A percentile compares a stretch with the other conserved stretches of the same genome.
Conservation (phyloP, 2,329 filamentous ascomycete genomes). For the Pseudonectria buxi region DNA sequence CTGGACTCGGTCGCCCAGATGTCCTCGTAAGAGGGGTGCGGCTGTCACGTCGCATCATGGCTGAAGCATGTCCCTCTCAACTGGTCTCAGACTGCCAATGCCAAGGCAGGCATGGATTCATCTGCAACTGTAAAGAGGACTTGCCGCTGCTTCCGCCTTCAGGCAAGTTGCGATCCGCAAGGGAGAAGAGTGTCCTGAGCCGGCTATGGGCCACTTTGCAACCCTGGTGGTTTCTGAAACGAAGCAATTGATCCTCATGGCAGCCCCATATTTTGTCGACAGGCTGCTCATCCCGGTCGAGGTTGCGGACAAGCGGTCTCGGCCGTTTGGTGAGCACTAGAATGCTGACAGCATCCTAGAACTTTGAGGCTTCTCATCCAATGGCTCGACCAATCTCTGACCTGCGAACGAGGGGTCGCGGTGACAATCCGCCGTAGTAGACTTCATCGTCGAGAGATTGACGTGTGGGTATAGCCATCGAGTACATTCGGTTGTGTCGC, state of each 20-base stretch:
- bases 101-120: too few relatives aligned
- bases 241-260: conserved; percentile 9
- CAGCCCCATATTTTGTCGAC: conserved; percentile 11
- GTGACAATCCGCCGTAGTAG: conserved; percentile 39
- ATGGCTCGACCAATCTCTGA: conserved; percentile 48
- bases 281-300: conserved; percentile 14
- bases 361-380: conserved; percentile 40
- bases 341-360: conserved; percentile 47
- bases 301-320: conserved; percentile 17
- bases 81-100: too few relatives aligned
- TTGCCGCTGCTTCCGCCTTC: too few relatives aligned
- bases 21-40: too few relatives aligned
- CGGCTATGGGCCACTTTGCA: conserved; percentile 9
- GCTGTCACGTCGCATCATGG: too few relatives aligned
- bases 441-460: conserved; percentile 41
- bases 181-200: not conserved
- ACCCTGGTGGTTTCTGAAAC: conserved; percentile 6
- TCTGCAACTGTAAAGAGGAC: too few relatives aligned
- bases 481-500: conserved; percentile 31
- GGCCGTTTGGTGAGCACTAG: conserved; percentile 32
- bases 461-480: conserved; percentile 34
- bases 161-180: too few relatives aligned
- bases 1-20: too few relatives aligned
- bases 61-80: too few relatives aligned
- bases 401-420: conserved; percentile 39